Evolutionary conservation across 768 basidiomycete species (phyloP).

Genomic region (Suillus clintonianus): DNA sequence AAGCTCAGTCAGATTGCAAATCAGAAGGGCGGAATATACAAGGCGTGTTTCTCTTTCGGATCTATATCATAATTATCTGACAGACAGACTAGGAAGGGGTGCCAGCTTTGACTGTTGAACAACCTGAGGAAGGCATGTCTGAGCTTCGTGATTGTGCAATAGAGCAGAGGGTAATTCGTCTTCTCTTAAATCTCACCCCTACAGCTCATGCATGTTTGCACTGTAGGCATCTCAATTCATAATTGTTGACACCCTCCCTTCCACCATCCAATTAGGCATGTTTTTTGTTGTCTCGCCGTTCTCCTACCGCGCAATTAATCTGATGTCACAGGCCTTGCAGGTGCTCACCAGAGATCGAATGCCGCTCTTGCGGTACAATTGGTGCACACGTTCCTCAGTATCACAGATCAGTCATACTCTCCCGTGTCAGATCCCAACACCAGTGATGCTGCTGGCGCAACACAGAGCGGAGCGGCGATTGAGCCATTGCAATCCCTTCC

Average conservation of each 20-base stretch:
- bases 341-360: conserved; percentile 84
- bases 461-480: background rate
- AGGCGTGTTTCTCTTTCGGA: conserved; percentile 46
- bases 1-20: conserved; percentile 87
- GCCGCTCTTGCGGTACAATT: conserved; percentile 83
- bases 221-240: conserved; percentile 67
- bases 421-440: background rate
- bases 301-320: conserved; percentile 5
- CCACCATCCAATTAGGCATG: conserved; percentile 63
- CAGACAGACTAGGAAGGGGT: conserved; percentile 58
- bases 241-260: conserved; percentile 55
- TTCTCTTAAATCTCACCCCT: background rate
- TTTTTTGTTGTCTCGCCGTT: background rate
- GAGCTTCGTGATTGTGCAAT: conserved; percentile 68
- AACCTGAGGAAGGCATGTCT: conserved; percentile 66
- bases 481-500: conserved; percentile 41
- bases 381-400: conserved; percentile 60
- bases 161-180: conserved; percentile 57
- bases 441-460: background rate
- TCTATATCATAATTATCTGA: background rate
- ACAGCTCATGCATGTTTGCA: background rate
- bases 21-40: conserved; percentile 98
- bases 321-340: conserved; percentile 67
- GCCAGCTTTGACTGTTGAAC: conserved; percentile 82
- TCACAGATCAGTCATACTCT: conserved; percentile 20